Percentiles rank a stretch among this genome's conserved stretches.
Conservation (phyloP, 495 filamentous ascomycete species). For the Parmelia sp. region DNA sequence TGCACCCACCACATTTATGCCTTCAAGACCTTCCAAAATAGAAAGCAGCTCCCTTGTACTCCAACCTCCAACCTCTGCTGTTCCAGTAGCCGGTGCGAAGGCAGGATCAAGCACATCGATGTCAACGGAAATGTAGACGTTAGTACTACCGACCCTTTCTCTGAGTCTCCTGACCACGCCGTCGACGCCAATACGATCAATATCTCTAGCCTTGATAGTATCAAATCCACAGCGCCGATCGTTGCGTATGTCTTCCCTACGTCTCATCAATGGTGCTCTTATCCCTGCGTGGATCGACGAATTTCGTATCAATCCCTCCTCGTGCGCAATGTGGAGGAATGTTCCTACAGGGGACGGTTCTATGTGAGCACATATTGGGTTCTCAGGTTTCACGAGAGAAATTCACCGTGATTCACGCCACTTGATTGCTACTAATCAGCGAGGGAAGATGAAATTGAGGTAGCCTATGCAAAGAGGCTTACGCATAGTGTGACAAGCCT, state of each 20-base stretch:
- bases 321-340: slow-evolving; percentile 48
- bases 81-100: slow-evolving; percentile 44
- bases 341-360: slow-evolving; percentile 25
- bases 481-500: slow-evolving; percentile 9
- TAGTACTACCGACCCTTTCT: slow-evolving; percentile 34
- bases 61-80: slow-evolving; percentile 48
- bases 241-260: slow-evolving; percentile 42
- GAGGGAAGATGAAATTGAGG: neutral
- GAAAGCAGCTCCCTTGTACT: slow-evolving; percentile 46
- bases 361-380: neutral
- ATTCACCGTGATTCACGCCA: slow-evolving; percentile 43
- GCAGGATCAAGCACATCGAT: slow-evolving; percentile 52
- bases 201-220: slow-evolving; percentile 44
- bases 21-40: slow-evolving; percentile 43
- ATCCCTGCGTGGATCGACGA: slow-evolving; percentile 47
- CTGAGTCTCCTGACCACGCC: slow-evolving; percentile 34
- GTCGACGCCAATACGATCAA: slow-evolving; percentile 43
- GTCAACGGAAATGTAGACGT: slow-evolving; percentile 40
- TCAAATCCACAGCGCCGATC: slow-evolving; percentile 47
- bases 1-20: slow-evolving; percentile 43
- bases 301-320: slow-evolving; percentile 46
- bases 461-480: neutral
- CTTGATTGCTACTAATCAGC: slow-evolving; percentile 12
- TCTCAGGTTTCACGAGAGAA: neutral
- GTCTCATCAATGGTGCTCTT: slow-evolving; percentile 38